These are phyloP conservation scores for Ascochyta pisi DNA, from an alignment of 2,329 filamentous ascomycete genomes.

Conservation along the genomic window DNA sequence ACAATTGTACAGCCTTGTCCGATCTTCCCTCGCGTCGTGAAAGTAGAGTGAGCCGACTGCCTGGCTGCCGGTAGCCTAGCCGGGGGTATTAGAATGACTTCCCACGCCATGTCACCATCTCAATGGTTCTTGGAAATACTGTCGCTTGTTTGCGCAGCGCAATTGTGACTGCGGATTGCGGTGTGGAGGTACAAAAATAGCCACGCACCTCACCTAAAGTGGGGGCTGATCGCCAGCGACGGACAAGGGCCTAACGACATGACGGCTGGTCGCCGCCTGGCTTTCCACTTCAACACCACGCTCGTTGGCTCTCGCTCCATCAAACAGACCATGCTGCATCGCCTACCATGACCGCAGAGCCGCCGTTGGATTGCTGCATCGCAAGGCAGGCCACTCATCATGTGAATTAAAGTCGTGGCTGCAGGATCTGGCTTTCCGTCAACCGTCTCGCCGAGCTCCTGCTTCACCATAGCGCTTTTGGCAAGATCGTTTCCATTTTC, in stretches of 20 bases:
- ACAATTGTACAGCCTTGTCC: background rate
- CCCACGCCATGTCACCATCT: conserved; percentile 1
- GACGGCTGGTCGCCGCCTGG: conserved; percentile 1
- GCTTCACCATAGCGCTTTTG: conserved; percentile 26
- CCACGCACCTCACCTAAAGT: background rate
- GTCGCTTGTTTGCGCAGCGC: background rate
- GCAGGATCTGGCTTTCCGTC: conserved; percentile 4
- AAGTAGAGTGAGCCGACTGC: background rate
- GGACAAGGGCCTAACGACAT: conserved; percentile 2
- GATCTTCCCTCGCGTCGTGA: too few relatives aligned
- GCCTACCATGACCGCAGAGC: conserved; percentile 9
- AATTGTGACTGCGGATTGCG: conserved; percentile 12
- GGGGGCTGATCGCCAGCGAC: conserved; percentile 15
- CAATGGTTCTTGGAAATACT: conserved; percentile 2
- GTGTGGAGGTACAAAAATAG: conserved; percentile 18
- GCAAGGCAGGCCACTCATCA: conserved; percentile 4
- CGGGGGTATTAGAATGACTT: background rate
- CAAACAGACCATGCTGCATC: conserved; percentile 6
- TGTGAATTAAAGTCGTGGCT: conserved; percentile 3
- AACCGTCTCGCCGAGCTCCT: conserved; percentile 16
- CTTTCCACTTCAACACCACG: conserved; percentile 6
- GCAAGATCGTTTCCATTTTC: conserved; percentile 16
- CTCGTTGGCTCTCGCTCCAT: conserved; percentile 11
- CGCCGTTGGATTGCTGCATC: background rate
- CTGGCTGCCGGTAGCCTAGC: conserved; percentile 8